Percentiles rank a stretch among this genome's conserved stretches.
Conservation (phyloP, 306 rosid genomes). For the Prunus armeniaca region DNA sequence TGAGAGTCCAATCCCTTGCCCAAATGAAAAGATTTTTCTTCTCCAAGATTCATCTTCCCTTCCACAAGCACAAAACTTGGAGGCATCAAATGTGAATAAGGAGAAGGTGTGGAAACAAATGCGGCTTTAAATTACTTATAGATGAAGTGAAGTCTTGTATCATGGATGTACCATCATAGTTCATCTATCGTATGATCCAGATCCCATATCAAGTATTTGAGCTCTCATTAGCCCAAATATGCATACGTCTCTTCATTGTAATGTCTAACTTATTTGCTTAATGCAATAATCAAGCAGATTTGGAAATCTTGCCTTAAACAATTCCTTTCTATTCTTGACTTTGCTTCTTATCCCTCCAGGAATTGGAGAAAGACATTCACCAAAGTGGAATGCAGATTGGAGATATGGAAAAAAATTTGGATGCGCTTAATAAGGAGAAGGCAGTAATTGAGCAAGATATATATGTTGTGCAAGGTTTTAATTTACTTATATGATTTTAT, state of each 20-base stretch:
- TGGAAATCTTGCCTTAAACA: neutral
- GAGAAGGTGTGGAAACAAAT: slow-evolving; percentile 1
- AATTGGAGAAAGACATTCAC: slow-evolving; percentile 3
- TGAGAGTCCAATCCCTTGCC: slow-evolving; percentile 11
- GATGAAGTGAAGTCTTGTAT: neutral
- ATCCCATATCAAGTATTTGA: neutral
- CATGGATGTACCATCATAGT: neutral
- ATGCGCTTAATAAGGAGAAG: neutral
- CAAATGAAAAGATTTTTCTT: slow-evolving; percentile 6
- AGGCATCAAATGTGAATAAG: slow-evolving; percentile 1
- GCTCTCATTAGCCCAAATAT: neutral
- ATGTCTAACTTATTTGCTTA: neutral
- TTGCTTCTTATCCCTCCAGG: slow-evolving; percentile 26
- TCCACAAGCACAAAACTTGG: neutral
- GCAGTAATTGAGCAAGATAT: slow-evolving; percentile 23
- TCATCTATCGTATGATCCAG: neutral
- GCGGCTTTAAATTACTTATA: neutral
- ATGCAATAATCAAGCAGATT: neutral
- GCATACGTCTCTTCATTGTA: neutral
- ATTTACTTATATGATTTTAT: neutral
- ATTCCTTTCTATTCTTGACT: neutral
- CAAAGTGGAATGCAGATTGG: slow-evolving; percentile 12
- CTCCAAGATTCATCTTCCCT: slow-evolving; percentile 12
- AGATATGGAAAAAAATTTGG: slow-evolving; percentile 6
- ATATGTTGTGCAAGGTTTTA: slow-evolving; percentile 40